Conservation (phyloP, 441 rosid genomes). For the Euphorbia schlechtendalii region DNA sequence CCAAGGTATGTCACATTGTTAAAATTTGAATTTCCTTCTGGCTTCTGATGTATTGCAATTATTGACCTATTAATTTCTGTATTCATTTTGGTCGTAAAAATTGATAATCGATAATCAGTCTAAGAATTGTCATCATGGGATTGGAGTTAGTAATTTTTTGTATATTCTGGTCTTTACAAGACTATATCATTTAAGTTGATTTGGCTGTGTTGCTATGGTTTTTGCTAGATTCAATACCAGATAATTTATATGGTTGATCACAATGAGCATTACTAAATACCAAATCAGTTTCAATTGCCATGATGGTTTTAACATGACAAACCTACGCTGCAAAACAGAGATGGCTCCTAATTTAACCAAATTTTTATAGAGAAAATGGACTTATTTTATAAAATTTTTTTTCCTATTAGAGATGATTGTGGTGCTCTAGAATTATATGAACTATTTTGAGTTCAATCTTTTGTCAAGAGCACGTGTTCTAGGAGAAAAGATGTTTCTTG, state of each 20-base stretch:
- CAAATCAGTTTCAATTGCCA: not conserved
- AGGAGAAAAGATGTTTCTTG: not conserved
- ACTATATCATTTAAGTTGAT: too few relatives aligned
- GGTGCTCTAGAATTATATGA: not conserved
- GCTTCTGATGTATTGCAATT: not conserved
- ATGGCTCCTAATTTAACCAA: not conserved
- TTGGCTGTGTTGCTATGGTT: too few relatives aligned
- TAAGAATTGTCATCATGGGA: not conserved
- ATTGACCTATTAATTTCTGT: not conserved
- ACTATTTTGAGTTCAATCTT: not conserved
- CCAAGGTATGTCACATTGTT: slow-evolving; percentile 50
- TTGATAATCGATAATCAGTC: not conserved
- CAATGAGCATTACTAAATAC: not conserved
- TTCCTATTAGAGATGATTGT: not conserved
- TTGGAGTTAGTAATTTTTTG: not conserved
- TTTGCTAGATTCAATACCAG: not conserved
- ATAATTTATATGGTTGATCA: not conserved
- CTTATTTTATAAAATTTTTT: not conserved
- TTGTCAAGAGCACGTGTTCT: not conserved
- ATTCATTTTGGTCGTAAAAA: slow-evolving; percentile 6
- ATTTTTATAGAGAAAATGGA: not conserved
- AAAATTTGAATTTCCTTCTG: not conserved
- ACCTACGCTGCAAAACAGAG: not conserved
- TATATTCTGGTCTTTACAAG: too few relatives aligned
- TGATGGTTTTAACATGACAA: not conserved